Evolutionary conservation across 129 eudicot species (phyloP), one percentile per base, ranked within the genome.

Genomic region (Pseudognaphalium luteoalbum): DNA sequence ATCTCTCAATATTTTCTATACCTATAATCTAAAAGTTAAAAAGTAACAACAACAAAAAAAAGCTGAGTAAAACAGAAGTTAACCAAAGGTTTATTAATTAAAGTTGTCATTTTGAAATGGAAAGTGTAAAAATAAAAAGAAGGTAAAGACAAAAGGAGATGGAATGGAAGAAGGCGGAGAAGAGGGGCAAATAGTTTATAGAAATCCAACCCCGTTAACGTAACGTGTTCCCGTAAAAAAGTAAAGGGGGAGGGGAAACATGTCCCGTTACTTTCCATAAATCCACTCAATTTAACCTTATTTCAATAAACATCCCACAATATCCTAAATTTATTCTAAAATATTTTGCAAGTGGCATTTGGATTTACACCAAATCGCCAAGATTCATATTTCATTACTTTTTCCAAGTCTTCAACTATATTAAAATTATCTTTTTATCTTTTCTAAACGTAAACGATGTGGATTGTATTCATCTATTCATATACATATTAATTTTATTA

Each of bases 261-360:
- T 79, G 78, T 73, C 83, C 70, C 64, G 75, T 80, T 73, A 29
- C 69, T 66, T 62, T 80, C 80, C 70, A 66, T 74, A 80, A 66
- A 80, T 80, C 79, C 75, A 20, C 25, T 37, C 54, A 50, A 76
- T 66, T 75, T 63, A 73, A 42, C 77, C 68, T 9, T 59, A 73
- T 58, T 35, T 22, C 67, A 34, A 72, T 72, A 57, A 34, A 25
- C 67, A n/a, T 59, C 68, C 30, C 77, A 66, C 58, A 44, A 22
- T 75, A 19, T 66, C 71, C 32, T 41, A 75, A 29, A 10, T 19
- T 34, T 20, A 66, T 34, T 32, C 22, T 66, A 6, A 2, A 66
- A 66, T 25, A 16, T 32, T 8, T 41, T 41, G 47, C 14, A 41
- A 41, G 29, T 67, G 71, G 50, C 50, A 20, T 75, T n/a, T 75